These are phyloP conservation scores for Cicer chorassanicum DNA, from an alignment of 306 rosid genomes.

Conservation along the genomic window DNA sequence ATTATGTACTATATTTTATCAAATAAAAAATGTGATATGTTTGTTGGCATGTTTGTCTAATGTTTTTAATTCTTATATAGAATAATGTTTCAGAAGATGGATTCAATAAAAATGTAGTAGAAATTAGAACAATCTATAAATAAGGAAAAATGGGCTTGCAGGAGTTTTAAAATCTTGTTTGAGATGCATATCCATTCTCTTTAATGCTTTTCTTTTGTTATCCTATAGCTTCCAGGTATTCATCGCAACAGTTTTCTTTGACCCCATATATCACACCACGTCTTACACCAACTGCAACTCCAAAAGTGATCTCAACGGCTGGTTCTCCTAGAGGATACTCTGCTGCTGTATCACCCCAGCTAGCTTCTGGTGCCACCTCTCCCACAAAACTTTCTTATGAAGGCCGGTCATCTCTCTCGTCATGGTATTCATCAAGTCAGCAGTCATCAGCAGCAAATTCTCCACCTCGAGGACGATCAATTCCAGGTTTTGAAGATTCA, in stretches of 20 bases:
- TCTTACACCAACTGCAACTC: conserved; percentile 91
- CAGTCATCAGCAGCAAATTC: conserved; percentile 98
- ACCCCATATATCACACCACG: conserved; percentile 92
- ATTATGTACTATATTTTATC: background rate
- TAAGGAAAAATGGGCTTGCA: conserved; percentile 16
- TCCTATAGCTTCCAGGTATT: conserved; percentile 63
- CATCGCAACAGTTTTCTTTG: conserved; percentile 65
- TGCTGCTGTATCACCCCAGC: conserved; percentile 68
- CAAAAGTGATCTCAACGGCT: conserved; percentile 71
- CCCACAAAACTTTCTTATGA: conserved; percentile 73
- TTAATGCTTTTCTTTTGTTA: conserved; percentile 21
- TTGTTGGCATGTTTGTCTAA: too few relatives aligned
- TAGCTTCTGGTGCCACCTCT: conserved; percentile 75
- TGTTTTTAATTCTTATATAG: too few relatives aligned
- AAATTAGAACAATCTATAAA: conserved; percentile 30
- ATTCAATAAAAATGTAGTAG: background rate
- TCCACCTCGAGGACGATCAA: conserved; percentile 77
- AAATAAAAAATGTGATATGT: background rate
- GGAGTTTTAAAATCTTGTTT: conserved; percentile 5
- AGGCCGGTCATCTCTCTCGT: conserved; percentile 63
- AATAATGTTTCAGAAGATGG: conserved; percentile 1
- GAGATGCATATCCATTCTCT: conserved; percentile 23
- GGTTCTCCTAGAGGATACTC: conserved; percentile 89
- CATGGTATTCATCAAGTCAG: conserved; percentile 98
- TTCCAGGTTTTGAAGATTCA: conserved; percentile 62